A percentile compares a stretch with the other conserved stretches of the same genome.
phyloP scores from a whole-genome alignment of 306 rosid genomes.

The Dalbergia cochinchinensis region DNA sequence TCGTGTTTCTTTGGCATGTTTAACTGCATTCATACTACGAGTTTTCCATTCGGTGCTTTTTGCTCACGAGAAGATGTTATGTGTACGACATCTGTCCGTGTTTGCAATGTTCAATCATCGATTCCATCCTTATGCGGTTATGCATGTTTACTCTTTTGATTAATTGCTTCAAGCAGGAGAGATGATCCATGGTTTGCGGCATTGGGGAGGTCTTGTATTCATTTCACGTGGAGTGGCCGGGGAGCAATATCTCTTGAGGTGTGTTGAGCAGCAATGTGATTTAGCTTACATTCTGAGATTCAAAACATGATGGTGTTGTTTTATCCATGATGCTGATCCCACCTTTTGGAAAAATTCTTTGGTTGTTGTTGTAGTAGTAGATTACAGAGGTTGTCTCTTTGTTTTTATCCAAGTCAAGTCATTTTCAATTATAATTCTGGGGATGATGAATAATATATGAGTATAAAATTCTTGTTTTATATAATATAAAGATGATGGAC shows the following conservation, averaged over 20 bases:
- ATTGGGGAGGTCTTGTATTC: constrained; percentile 90
- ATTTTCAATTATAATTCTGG: neutral
- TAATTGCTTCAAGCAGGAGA: constrained; percentile 62
- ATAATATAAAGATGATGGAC: too few species aligned
- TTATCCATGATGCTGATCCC: neutral
- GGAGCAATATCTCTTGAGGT: constrained; percentile 96
- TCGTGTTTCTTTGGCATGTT: constrained; percentile 33
- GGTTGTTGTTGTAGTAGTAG: constrained; percentile 9
- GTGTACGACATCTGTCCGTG: neutral
- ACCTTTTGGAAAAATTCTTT: neutral
- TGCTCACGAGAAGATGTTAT: neutral
- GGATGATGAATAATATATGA: too few species aligned
- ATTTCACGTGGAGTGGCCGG: constrained; percentile 87
- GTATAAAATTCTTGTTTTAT: too few species aligned
- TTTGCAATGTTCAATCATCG: neutral
- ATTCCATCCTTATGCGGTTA: constrained; percentile 18
- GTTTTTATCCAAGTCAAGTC: constrained; percentile 26
- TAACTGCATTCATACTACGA: constrained; percentile 19
- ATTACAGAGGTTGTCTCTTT: constrained; percentile 24
- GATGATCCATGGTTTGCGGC: constrained; percentile 95
- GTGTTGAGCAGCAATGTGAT: constrained; percentile 31
- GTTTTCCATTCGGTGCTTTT: neutral
- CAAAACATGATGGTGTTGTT: neutral
- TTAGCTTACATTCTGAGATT: constrained; percentile 39
- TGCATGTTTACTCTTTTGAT: constrained; percentile 13